These are phyloP conservation scores for Phytophthora pinifolia DNA, from an alignment of 352 stramenopile species.

Conservation along the genomic window DNA sequence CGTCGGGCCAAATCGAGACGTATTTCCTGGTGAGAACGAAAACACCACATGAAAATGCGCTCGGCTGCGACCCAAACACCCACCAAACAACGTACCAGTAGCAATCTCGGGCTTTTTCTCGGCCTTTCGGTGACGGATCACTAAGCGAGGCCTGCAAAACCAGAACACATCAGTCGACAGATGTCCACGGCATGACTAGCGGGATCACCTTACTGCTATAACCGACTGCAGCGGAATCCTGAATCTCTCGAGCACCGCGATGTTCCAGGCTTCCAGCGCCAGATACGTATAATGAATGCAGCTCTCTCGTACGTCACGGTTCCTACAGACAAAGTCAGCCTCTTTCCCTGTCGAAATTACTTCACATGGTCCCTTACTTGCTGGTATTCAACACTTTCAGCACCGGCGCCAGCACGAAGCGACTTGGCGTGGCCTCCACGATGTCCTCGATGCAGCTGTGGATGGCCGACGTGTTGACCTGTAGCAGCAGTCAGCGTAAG, in stretches of 20 bases:
- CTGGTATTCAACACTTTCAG: conserved; percentile 43
- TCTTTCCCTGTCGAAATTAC: background rate
- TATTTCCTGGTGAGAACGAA: conserved; percentile 42
- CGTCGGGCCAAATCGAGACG: conserved; percentile 43
- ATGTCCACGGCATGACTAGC: no score
- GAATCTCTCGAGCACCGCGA: conserved; percentile 44
- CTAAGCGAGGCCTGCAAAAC: conserved; percentile 40
- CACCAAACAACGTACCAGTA: conserved; percentile 46
- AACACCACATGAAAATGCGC: background rate
- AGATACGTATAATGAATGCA: conserved; percentile 55
- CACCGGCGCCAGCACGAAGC: conserved; percentile 49
- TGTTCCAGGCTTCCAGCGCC: conserved; percentile 42
- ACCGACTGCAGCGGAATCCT: conserved; percentile 36
- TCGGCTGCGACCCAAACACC: background rate
- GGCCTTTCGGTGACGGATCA: conserved; percentile 56
- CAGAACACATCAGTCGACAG: no score
- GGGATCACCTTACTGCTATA: conserved; percentile 34
- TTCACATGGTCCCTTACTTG: conserved; percentile 41
- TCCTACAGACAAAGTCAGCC: conserved; percentile 31
- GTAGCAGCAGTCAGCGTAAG: background rate
- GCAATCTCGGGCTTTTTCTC: conserved; percentile 54
- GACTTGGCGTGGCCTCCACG: conserved; percentile 41
- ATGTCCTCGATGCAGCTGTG: conserved; percentile 58
- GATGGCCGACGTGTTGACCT: conserved; percentile 54
- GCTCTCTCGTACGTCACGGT: conserved; percentile 61